phyloP scores from a whole-genome alignment of 2,329 filamentous ascomycete species.

The Geosmithia flava region DNA sequence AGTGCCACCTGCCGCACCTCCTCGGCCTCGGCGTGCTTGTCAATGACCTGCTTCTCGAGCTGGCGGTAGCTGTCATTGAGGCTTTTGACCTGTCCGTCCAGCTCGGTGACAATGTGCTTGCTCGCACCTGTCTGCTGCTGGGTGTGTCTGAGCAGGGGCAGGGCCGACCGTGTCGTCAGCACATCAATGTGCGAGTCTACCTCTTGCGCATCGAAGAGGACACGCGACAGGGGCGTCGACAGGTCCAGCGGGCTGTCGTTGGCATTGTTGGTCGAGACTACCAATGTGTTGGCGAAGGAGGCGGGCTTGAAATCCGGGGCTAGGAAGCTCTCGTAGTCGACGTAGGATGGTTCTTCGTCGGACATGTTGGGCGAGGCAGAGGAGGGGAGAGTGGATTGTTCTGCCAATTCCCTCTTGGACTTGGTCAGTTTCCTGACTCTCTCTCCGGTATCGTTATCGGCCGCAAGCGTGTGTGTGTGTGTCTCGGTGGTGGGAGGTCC shows the following conservation, averaged over 20 bases:
- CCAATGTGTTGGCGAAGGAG: conserved; percentile 76
- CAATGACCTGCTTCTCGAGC: conserved; percentile 74
- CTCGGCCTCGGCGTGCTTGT: conserved; percentile 76
- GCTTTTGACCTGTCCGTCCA: conserved; percentile 68
- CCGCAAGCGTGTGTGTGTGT: not conserved
- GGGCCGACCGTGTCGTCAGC: conserved; percentile 71
- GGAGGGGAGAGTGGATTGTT: not conserved
- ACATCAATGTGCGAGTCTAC: conserved; percentile 92
- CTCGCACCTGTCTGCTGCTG: conserved; percentile 62
- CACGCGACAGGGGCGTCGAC: conserved; percentile 82
- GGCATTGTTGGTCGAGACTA: conserved; percentile 83
- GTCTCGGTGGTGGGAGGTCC: not conserved
- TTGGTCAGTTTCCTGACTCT: not conserved
- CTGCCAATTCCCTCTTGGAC: no score
- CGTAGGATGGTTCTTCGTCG: conserved; percentile 60
- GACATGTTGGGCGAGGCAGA: not conserved
- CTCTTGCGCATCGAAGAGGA: conserved; percentile 93
- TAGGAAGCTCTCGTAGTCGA: conserved; percentile 90
- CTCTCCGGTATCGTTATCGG: not conserved
- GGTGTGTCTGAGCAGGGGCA: conserved; percentile 71
- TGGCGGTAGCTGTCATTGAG: conserved; percentile 78
- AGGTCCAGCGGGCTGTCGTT: conserved; percentile 85
- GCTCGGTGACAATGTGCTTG: conserved; percentile 56
- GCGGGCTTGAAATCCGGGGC: conserved; percentile 70
- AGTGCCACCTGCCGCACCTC: conserved; percentile 68